phyloP scores from a whole-genome alignment of 495 filamentous ascomycete species.

The Daldinia loculata region DNA sequence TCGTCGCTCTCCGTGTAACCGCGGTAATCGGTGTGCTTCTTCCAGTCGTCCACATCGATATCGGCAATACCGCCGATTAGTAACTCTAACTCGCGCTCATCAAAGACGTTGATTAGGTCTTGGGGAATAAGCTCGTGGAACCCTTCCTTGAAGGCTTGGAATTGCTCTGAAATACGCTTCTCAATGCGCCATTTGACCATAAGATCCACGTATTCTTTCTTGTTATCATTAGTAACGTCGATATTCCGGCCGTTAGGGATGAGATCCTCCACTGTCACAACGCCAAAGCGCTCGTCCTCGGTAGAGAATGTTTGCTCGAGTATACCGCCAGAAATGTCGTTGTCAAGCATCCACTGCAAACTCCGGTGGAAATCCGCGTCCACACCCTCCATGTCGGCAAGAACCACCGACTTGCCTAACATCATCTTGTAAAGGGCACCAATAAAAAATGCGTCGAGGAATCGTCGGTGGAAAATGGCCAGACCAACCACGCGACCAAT shows the following conservation, averaged over 20 bases:
- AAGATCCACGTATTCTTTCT: constrained; percentile 92
- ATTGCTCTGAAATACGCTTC: constrained; percentile 97
- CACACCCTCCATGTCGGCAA: constrained; percentile 98
- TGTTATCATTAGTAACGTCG: constrained; percentile 96
- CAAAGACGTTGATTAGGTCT: constrained; percentile 97
- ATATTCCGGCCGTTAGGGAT: constrained; percentile 91
- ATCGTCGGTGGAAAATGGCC: constrained; percentile 97
- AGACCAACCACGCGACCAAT: constrained; percentile 97
- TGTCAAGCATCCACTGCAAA: constrained; percentile 95
- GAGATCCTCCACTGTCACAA: constrained; percentile 88
- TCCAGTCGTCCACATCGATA: constrained; percentile 99
- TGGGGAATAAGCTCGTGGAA: constrained; percentile 98
- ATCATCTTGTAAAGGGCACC: constrained; percentile 99
- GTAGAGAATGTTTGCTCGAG: constrained; percentile 94
- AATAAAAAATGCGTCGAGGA: constrained; percentile 99
- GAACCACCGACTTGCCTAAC: constrained; percentile 86
- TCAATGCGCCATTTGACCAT: constrained; percentile 99
- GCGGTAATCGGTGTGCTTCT: constrained; percentile 99
- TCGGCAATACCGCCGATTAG: constrained; percentile 99
- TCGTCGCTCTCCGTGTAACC: constrained; percentile 99
- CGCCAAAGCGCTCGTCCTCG: constrained; percentile 97
- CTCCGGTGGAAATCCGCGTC: constrained; percentile 97
- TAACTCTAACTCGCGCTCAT: constrained; percentile 95
- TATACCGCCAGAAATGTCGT: constrained; percentile 88
- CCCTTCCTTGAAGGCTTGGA: constrained; percentile 95